phyloP scores from a whole-genome alignment of 768 basidiomycete genomes.

The Austroboletus festivus region DNA sequence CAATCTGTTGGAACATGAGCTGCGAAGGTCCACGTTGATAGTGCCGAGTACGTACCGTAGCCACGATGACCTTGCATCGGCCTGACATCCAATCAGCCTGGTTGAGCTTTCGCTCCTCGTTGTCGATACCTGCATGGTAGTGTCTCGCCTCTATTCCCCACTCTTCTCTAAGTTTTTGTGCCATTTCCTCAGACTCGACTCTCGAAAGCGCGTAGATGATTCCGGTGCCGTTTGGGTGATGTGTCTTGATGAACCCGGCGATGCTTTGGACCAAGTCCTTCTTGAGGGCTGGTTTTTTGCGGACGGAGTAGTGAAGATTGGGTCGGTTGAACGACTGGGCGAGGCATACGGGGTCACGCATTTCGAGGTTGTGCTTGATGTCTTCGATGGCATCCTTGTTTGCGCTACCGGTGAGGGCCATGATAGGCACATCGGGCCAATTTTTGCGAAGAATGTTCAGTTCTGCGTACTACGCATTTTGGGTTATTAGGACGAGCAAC shows the following conservation, averaged over 20 bases:
- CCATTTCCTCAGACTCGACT: conserved; percentile 76
- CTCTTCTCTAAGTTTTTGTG: conserved; percentile 58
- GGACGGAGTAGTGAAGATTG: conserved; percentile 80
- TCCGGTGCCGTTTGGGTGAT: conserved; percentile 61
- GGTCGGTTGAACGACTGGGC: conserved; percentile 88
- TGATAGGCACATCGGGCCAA: conserved; percentile 83
- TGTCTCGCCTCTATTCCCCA: conserved; percentile 63
- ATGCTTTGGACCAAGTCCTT: conserved; percentile 56
- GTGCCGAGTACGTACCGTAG: conserved; percentile 59
- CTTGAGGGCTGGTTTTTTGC: conserved; percentile 43
- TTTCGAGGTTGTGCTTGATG: conserved; percentile 67
- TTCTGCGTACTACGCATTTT: conserved; percentile 54
- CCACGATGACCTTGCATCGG: conserved; percentile 78
- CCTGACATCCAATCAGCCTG: conserved; percentile 75
- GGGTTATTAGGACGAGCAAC: conserved; percentile 1
- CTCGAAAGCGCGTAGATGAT: conserved; percentile 83
- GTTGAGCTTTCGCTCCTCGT: conserved; percentile 56
- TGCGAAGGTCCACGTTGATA: not conserved
- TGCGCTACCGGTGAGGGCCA: conserved; percentile 96
- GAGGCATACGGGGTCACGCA: conserved; percentile 55
- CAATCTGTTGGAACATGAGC: conserved; percentile 52
- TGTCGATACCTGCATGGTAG: conserved; percentile 80
- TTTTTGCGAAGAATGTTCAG: conserved; percentile 66
- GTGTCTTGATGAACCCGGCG: conserved; percentile 58
- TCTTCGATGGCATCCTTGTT: conserved; percentile 74